Base-by-base conservation (phyloP, 345 rosid genomes). In the Moringa oleifera region DNA sequence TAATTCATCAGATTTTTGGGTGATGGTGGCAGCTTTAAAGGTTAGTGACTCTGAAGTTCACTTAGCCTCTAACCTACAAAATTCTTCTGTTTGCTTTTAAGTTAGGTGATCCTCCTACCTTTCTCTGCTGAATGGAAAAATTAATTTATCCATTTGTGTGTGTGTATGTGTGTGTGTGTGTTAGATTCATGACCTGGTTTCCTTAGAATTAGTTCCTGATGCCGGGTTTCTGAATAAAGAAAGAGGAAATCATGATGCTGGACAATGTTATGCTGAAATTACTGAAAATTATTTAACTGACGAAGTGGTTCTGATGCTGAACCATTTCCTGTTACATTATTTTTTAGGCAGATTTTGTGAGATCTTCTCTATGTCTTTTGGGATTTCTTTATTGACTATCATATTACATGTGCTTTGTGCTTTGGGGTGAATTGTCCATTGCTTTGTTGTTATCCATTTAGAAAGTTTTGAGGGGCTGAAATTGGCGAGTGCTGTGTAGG, bases 11-110 rank as follows among this genome's bases (percentile, higher is more conserved):
- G 85, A 83, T 55, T 90, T 90, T 81, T 90, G 99, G 99, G 96
- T 94, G 81, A 88, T 94, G 96, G 88, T 86, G 62, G 95, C 95
- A 52, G 97, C 96, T 71, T 73, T 94, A 70, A 90, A 94, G 97
- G 99, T 93, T 72, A 62, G 68, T 49, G 62, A 75, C 72, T 64
- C 55, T 41, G 31, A 63, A 76, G 50, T 21, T 71, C 18, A 20
- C 61, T 58, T 57, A 41, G 37, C 57, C 51, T 60, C 12, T 2
- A 41, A 41, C 1, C 11, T 33, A 11, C 11, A 4, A 33, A 33
- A 5, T 33, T 33, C 37, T 4, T n/a, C 37, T 33, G 37, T 33
- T 33, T 33, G 6, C n/a, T n/a, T n/a, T n/a, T n/a, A n/a, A n/a
- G n/a, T n/a, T n/a, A n/a, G n/a, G n/a, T 4, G 6, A 41, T 41